phyloP scores from a whole-genome alignment of 768 basidiomycete genomes.

The Trametes cingulata region DNA sequence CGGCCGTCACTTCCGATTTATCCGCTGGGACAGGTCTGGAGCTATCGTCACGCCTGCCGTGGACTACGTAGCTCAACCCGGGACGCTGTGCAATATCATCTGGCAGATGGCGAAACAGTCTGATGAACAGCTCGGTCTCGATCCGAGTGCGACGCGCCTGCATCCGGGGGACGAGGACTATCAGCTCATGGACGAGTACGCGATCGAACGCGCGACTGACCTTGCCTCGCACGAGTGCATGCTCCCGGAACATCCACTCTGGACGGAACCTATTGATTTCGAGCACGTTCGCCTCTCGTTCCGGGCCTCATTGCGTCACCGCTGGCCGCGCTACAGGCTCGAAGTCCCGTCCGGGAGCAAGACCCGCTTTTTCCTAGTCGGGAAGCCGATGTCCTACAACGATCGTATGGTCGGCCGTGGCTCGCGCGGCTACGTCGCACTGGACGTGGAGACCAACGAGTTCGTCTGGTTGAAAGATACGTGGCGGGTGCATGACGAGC shows the following conservation, averaged over 20 bases:
- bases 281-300: slow-evolving; percentile 7
- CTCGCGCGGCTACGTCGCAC: slow-evolving; percentile 19
- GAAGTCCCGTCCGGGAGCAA: neutral
- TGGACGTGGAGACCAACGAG: neutral
- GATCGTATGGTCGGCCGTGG: slow-evolving; percentile 14
- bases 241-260: neutral
- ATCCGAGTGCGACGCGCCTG: slow-evolving; percentile 4
- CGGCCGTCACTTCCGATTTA: slow-evolving; percentile 1
- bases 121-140: slow-evolving; percentile 5
- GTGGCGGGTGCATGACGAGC: slow-evolving; percentile 4
- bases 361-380: slow-evolving; percentile 9
- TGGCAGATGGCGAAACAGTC: slow-evolving; percentile 3
- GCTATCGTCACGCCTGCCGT: slow-evolving; percentile 1
- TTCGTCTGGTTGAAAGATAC: slow-evolving; percentile 13
- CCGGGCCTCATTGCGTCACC: neutral
- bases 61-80: slow-evolving; percentile 9
- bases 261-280: neutral
- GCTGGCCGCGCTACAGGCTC: slow-evolving; percentile 7
- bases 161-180: neutral
- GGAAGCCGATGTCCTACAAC: neutral
- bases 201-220: neutral
- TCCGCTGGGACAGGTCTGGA: slow-evolving; percentile 17
- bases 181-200: neutral
- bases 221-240: neutral
- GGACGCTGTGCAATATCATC: slow-evolving; percentile 3